These are phyloP conservation scores for Nemania sp. DNA, from an alignment of 2,329 filamentous ascomycete species.

Conservation along the genomic window DNA sequence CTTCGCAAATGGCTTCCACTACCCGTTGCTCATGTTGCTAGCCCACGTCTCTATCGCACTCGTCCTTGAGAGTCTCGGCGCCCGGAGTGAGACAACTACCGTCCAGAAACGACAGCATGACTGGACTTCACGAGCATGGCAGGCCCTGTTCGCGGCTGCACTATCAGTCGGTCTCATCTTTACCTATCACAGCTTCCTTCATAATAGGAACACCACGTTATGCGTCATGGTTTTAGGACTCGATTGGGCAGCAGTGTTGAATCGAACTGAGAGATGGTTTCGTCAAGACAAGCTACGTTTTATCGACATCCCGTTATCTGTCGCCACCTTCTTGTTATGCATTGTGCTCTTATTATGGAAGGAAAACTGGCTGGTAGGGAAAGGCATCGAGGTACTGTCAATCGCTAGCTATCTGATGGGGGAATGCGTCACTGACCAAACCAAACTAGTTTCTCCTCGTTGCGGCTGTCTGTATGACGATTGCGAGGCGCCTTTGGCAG, in stretches of 20 bases:
- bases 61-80: slow-evolving; percentile 17
- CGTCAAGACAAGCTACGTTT: slow-evolving; percentile 28
- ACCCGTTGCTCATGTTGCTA: slow-evolving; percentile 40
- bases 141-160: slow-evolving; percentile 29
- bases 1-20: slow-evolving; percentile 39
- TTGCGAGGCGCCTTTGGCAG: slow-evolving; percentile 37
- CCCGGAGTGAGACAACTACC: slow-evolving; percentile 11
- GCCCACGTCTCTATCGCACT: slow-evolving; percentile 36
- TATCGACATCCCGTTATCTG: slow-evolving; percentile 34
- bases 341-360: slow-evolving; percentile 34
- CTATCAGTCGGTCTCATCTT: slow-evolving; percentile 37
- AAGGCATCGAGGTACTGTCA: slow-evolving; percentile 36
- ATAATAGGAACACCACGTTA: slow-evolving; percentile 41
- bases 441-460: slow-evolving; percentile 31
- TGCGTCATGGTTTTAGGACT: slow-evolving; percentile 38
- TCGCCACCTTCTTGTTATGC: slow-evolving; percentile 32
- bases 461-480: slow-evolving; percentile 26
- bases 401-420: neutral
- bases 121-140: slow-evolving; percentile 29
- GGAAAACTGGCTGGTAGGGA: slow-evolving; percentile 40
- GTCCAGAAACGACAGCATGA: slow-evolving; percentile 26
- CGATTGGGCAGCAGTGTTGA: slow-evolving; percentile 30
- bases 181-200: slow-evolving; percentile 41
- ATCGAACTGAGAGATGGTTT: slow-evolving; percentile 30
- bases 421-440: slow-evolving; percentile 22